A percentile compares a stretch with the other conserved stretches of the same genome.
phyloP scores from a whole-genome alignment of 2,329 filamentous ascomycete species.

The Escovopsis weberi region DNA sequence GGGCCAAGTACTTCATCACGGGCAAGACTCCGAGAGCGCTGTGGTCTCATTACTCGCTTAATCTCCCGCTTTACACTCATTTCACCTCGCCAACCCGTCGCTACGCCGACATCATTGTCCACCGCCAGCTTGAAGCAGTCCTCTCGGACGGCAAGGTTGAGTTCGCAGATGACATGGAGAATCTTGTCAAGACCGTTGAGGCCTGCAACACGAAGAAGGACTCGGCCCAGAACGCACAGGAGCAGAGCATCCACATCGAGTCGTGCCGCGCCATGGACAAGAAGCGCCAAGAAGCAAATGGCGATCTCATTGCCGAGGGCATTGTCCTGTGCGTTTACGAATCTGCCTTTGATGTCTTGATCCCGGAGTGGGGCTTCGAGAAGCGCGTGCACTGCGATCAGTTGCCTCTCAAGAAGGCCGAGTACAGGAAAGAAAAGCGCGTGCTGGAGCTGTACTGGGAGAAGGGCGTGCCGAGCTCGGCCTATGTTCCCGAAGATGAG shows the following conservation, averaged over 20 bases:
- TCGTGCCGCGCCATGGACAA: slow-evolving; percentile 94
- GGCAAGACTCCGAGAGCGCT: slow-evolving; percentile 65
- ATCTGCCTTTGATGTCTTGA: slow-evolving; percentile 94
- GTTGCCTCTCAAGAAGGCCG: slow-evolving; percentile 95
- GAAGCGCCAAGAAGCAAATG: slow-evolving; percentile 70
- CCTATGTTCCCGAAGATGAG: slow-evolving; percentile 93
- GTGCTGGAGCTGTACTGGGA: slow-evolving; percentile 98
- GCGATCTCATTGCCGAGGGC: slow-evolving; percentile 87
- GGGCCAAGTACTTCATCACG: slow-evolving; percentile 86
- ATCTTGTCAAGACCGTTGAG: slow-evolving; percentile 80
- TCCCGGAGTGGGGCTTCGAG: slow-evolving; percentile 96
- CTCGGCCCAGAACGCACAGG: slow-evolving; percentile 90
- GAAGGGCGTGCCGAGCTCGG: slow-evolving; percentile 93
- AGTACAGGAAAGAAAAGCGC: slow-evolving; percentile 92
- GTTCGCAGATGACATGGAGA: slow-evolving; percentile 80
- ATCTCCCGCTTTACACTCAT: slow-evolving; percentile 88
- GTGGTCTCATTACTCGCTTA: slow-evolving; percentile 80
- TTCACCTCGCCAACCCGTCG: slow-evolving; percentile 92
- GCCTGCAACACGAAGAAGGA: slow-evolving; percentile 99
- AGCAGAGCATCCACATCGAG: slow-evolving; percentile 97
- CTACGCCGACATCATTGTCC: slow-evolving; percentile 88
- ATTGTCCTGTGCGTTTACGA: slow-evolving; percentile 97
- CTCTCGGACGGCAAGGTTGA: slow-evolving; percentile 71
- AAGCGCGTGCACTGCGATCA: slow-evolving; percentile 99
- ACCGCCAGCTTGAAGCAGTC: slow-evolving; percentile 81